Evolutionary conservation across 345 rosid genomes (phyloP).

Genomic region (Ceriops decandra): DNA sequence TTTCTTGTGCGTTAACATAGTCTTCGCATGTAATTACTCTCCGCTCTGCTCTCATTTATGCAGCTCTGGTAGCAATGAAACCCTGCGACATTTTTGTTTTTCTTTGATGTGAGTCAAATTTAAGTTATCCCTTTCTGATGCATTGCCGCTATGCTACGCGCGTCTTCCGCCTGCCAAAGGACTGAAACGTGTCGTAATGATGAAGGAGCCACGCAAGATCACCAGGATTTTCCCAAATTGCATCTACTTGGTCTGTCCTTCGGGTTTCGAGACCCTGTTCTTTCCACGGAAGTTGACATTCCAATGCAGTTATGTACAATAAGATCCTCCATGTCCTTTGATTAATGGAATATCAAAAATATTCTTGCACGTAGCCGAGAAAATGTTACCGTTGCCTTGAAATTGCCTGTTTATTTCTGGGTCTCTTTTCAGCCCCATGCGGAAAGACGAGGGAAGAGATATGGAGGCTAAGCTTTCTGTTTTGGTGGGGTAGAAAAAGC

Average conservation of each 20-base stretch:
- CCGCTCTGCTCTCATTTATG: no score
- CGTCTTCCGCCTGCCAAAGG: neutral
- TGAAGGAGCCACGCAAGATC: neutral
- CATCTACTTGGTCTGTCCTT: neutral
- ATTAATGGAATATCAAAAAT: neutral
- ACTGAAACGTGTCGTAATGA: no score
- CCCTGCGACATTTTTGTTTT: no score
- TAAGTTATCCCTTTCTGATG: no score
- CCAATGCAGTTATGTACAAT: neutral
- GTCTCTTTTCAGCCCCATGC: neutral
- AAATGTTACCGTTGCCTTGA: neutral
- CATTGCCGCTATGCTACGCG: neutral
- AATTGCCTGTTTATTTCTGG: neutral
- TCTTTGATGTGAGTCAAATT: no score
- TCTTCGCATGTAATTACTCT: no score
- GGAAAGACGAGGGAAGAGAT: neutral
- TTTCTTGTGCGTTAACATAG: no score
- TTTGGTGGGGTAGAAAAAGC: slow-evolving; percentile 38
- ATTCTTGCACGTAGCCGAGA: no score
- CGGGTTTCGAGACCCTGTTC: slow-evolving; percentile 2
- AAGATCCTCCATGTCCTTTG: neutral
- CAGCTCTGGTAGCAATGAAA: no score
- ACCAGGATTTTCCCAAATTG: neutral
- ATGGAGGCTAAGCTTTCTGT: slow-evolving; percentile 2
- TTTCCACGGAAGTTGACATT: slow-evolving; percentile 4